Conservation (phyloP, 257 asterid species). For the Forsythia suspensa region DNA sequence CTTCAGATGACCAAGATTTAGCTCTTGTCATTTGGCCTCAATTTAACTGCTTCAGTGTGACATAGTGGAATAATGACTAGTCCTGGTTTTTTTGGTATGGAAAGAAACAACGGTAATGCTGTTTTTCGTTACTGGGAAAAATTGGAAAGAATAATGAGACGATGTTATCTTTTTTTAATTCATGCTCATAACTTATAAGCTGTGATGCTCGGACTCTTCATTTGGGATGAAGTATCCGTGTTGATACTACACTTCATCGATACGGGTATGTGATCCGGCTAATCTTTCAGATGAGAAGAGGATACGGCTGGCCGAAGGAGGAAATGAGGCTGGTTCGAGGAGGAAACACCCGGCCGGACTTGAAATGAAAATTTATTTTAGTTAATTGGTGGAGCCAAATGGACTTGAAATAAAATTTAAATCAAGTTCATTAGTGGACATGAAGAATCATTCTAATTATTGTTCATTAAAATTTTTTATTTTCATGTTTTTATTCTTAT, state of each 20-base stretch:
- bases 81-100: background rate
- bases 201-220: too few species aligned
- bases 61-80: background rate
- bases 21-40: background rate
- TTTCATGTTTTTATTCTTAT: too few species aligned
- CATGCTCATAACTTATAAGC: conserved; percentile 1
- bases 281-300: too few species aligned
- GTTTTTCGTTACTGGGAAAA: conserved; percentile 15
- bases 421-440: background rate
- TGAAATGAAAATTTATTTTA: background rate
- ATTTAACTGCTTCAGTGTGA: background rate
- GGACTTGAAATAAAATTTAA: background rate
- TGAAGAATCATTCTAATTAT: background rate
- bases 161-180: conserved; percentile 12
- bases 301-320: too few species aligned
- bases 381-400: background rate
- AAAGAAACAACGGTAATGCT: conserved; percentile 4
- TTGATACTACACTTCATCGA: too few species aligned
- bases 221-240: too few species aligned
- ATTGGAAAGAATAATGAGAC: conserved; percentile 1
- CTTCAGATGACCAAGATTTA: background rate
- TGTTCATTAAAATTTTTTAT: too few species aligned
- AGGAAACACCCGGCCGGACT: background rate
- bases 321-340: too few species aligned
- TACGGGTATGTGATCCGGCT: too few species aligned